Evolutionary conservation across 2,329 filamentous ascomycete genomes (phyloP).

Genomic region (Ascochyta pisi): DNA sequence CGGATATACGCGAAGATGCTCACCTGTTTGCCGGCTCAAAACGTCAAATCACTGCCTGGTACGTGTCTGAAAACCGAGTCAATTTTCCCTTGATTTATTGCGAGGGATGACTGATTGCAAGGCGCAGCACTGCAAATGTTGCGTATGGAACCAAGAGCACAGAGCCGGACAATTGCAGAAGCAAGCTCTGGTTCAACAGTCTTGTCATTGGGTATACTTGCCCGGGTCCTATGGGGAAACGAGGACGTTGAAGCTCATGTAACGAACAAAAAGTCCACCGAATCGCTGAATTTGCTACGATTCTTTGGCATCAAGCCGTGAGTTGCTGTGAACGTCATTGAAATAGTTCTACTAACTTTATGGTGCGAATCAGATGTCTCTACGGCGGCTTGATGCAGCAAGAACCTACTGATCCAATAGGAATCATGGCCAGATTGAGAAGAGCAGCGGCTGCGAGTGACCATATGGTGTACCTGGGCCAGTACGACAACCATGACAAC

Average conservation of each 20-base stretch:
- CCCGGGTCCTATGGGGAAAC: no score
- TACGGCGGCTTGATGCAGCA: no score
- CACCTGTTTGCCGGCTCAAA: constrained; percentile 69
- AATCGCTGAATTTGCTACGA: constrained; percentile 29
- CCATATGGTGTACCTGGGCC: constrained; percentile 23
- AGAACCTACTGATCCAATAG: no score
- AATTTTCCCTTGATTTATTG: no score
- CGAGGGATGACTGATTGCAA: not conserved
- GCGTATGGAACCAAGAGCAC: no score
- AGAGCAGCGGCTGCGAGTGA: no score
- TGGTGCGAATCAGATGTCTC: no score
- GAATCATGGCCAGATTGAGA: no score
- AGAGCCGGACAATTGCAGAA: constrained; percentile 22
- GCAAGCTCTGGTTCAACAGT: constrained; percentile 33
- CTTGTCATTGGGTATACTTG: constrained; percentile 18
- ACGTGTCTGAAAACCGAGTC: no score
- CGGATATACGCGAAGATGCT: constrained; percentile 72
- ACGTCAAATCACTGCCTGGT: constrained; percentile 69
- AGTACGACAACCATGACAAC: constrained; percentile 64
- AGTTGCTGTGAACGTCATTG: no score
- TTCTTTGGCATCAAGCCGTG: constrained; percentile 13
- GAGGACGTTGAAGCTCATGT: no score
- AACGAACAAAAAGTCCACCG: constrained; percentile 26
- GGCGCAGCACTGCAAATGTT: constrained; percentile 29
- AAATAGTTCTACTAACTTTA: no score